These are phyloP conservation scores for Zoysia japonica DNA, from an alignment of 176 grass and related monocot genomes.

Conservation along the genomic window DNA sequence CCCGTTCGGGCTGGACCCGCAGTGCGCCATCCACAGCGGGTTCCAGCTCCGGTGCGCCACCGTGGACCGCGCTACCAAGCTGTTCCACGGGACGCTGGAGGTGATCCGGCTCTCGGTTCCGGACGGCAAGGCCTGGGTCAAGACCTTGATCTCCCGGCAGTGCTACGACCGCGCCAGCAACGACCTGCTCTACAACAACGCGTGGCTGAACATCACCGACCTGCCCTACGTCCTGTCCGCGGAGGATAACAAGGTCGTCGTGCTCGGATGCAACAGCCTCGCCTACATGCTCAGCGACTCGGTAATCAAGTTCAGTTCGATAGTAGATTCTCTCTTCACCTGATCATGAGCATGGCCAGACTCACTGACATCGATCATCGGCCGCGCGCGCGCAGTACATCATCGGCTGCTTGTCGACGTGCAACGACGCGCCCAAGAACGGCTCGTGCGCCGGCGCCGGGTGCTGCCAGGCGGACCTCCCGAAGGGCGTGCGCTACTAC, in stretches of 20 bases:
- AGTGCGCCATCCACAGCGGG: not conserved
- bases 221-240: not conserved
- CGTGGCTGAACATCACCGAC: accelerated
- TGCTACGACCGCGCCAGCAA: not conserved
- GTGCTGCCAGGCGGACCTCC: not conserved
- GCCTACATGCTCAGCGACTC: not conserved
- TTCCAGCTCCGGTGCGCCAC: not conserved
- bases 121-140: constrained; percentile 23
- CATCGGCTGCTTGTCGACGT: not conserved
- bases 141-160: not conserved
- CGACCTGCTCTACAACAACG: accelerated
- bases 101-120: constrained; percentile 9
- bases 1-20: not conserved
- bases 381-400: not conserved
- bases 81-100: accelerated
- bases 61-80: not conserved
- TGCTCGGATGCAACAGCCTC: constrained; percentile 26
- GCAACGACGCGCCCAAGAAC: not conserved
- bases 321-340: not conserved
- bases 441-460: not conserved
- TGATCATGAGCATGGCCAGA: not conserved
- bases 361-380: not conserved
- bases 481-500: not conserved
- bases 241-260: not conserved
- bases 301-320: not conserved